Conservation (phyloP, 2,329 filamentous ascomycete species). For the Tolypocladium sp. region DNA sequence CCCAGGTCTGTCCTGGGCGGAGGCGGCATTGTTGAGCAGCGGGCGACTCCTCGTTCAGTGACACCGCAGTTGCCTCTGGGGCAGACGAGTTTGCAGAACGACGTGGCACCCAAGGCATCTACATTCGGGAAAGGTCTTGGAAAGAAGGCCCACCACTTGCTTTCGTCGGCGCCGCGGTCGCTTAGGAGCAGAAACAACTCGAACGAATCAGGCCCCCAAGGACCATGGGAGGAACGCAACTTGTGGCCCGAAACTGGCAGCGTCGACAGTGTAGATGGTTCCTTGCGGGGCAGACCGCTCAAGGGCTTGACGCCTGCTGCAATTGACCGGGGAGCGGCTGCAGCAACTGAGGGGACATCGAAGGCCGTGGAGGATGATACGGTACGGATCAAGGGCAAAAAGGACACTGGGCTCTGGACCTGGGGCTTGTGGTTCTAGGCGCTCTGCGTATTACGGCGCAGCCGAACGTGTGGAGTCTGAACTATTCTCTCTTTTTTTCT, state of each 20-base stretch:
- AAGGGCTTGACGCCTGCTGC: not conserved
- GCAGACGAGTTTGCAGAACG: not conserved
- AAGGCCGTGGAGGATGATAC: not conserved
- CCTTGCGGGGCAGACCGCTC: not conserved
- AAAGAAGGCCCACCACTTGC: not conserved
- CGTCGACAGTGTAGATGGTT: not conserved
- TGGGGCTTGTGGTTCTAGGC: constrained; percentile 19
- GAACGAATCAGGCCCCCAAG: not conserved
- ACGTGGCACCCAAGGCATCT: not conserved
- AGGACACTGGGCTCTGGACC: constrained; percentile 13
- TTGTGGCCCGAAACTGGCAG: not conserved
- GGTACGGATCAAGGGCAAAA: constrained; percentile 6
- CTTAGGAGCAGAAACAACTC: not conserved
- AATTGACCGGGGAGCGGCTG: not conserved
- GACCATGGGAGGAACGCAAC: not conserved
- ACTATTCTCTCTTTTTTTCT: constrained; percentile 7
- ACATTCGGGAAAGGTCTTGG: not conserved
- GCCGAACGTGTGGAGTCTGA: not conserved
- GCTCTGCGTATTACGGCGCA: not conserved
- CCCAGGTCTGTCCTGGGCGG: not conserved
- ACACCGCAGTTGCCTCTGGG: not conserved
- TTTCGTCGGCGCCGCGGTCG: not conserved
- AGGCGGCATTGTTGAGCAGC: not conserved
- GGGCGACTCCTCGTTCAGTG: too few species aligned
- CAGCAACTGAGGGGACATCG: constrained; percentile 3